Base-by-base conservation (phyloP, 306 rosid genomes). In the Pyrus betulifolia region DNA sequence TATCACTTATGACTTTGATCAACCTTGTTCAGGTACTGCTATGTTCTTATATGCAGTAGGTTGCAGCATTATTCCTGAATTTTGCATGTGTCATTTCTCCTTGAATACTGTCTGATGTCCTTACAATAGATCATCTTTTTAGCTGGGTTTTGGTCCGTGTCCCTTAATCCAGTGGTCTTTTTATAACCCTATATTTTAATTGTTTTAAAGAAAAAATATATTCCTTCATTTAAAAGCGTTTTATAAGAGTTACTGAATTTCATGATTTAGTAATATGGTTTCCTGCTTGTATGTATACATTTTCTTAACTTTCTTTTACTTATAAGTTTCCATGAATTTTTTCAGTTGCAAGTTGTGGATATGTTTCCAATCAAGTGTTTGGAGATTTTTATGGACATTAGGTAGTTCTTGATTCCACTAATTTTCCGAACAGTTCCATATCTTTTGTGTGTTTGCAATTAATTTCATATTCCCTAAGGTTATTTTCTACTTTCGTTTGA, bases 11-110 rank as follows among this genome's bases (percentile, higher is more conserved):
- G 85, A 85, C 93, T 72, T 80, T 92, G 82, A 87, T 90, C 81
- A 89, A 83, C 84, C 90, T 95, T 79, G 88, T 92, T 87, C 98
- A 92, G 98, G 98, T 95, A 86, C 80, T 67, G 18, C 15, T n/a
- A 75, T 63, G 49, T 70, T 79, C 28, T 31, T 23, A 31, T 58
- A 67, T 27, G 42, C 44, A 14, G 27, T 77, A 58, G 44, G 67
- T 60, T 76, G 17, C 68, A 17, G 12, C 30, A 76, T 55, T 8
- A 31, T 55, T 30, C 31, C 54, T 55, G 72, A 54, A 67, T 17
- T 55, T 55, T 23, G 35, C 23, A n/a, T 14, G n/a, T 6, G 31
- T 14, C 15, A 55, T 35, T 71, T 51, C 13, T 15, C 14, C 14
- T 35, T 21, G 38, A 23, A 17, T 40, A 18, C 58, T 9, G 44